Evolutionary conservation across 805 yeast genomes (phyloP), one percentile per base, ranked within the genome.

Genomic region (Kluyveromyces aestuarii): DNA sequence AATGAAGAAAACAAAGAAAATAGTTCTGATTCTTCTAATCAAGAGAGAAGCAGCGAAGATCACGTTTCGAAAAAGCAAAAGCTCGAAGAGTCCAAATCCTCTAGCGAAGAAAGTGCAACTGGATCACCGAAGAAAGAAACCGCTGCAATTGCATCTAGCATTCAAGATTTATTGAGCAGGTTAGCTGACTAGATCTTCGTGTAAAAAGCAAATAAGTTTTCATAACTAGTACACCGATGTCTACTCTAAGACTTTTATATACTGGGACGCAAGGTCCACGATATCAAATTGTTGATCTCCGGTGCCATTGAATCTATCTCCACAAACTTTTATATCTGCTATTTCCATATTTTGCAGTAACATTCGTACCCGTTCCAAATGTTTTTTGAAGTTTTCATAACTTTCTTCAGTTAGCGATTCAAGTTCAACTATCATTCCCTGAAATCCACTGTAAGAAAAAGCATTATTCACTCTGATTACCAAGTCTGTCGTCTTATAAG

Each of bases 91-190:
- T 7, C 35, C 14, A 4, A 13, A 19, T 33, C 10, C 6, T n/a
- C 33, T 9, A 27, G 18, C 7, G 39, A 16, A 3, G 27, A 11
- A 4, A 19, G 39, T 17, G 17, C 45, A n/a, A 25, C 21, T 11
- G 21, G 11, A 21, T 43, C 45, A 17, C 39, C 45, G 5, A 33
- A 43, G 33, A 43, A 33, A 13, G 27, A 43, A 14, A 30, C 38
- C 14, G 39, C 33, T 48, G 50, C 55, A 11, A 62, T 65, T 10
- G 59, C 68, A 2, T 64, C 68, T 1, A 64, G 58, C 47, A 64
- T 65, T 38, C 69, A 65, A 45, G 69, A 65, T 47, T 47, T 65
- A 37, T 52, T 65, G 44, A 65, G 68, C 53, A 64, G 60, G 48
- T 51, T 65, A 38, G 68, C 69, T 9, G 61, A 54, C 48, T 65